Evolutionary conservation across 2,329 filamentous ascomycete genomes (phyloP).

Genomic region (Nothophaeocryptopus gaeumannii): DNA sequence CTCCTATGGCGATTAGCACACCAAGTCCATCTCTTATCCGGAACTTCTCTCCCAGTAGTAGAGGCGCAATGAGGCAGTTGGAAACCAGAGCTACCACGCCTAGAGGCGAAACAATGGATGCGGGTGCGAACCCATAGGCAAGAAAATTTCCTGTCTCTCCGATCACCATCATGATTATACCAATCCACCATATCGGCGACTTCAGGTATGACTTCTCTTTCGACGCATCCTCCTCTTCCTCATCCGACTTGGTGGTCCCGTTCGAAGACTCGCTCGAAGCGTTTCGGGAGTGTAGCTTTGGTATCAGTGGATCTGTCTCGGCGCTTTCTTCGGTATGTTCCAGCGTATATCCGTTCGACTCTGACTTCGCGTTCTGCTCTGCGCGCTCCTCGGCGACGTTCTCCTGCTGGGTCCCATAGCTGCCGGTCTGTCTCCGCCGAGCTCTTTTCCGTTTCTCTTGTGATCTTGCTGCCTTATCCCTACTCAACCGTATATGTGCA

Average conservation of each 20-base stretch:
- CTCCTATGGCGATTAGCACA: slow-evolving; percentile 79
- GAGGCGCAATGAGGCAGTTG: slow-evolving; percentile 93
- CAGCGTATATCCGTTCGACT: slow-evolving; percentile 18
- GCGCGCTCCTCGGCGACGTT: slow-evolving; percentile 35
- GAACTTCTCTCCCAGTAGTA: slow-evolving; percentile 89
- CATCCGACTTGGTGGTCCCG: slow-evolving; percentile 39
- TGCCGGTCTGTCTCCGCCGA: slow-evolving; percentile 43
- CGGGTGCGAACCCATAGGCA: slow-evolving; percentile 94
- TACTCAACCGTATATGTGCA: slow-evolving; percentile 80
- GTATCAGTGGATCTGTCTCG: slow-evolving; percentile 54
- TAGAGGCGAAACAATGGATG: slow-evolving; percentile 92
- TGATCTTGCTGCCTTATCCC: slow-evolving; percentile 57
- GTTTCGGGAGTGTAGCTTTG: slow-evolving; percentile 48
- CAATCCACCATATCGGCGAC: slow-evolving; percentile 94
- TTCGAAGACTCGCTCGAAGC: slow-evolving; percentile 40
- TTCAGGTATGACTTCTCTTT: slow-evolving; percentile 73
- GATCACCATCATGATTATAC: slow-evolving; percentile 86
- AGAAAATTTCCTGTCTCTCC: slow-evolving; percentile 96
- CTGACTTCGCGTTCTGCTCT: slow-evolving; percentile 22
- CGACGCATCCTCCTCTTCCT: slow-evolving; percentile 38
- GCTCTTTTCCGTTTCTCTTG: slow-evolving; percentile 34
- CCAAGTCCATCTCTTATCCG: slow-evolving; percentile 81
- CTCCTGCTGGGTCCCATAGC: slow-evolving; percentile 47
- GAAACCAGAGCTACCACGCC: slow-evolving; percentile 96
- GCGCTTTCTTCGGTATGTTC: slow-evolving; percentile 39